Percentiles rank a stretch among this genome's conserved stretches.
Conservation (phyloP, 192 early-diverging fungal genomes). For the Gigaspora rosea region DNA sequence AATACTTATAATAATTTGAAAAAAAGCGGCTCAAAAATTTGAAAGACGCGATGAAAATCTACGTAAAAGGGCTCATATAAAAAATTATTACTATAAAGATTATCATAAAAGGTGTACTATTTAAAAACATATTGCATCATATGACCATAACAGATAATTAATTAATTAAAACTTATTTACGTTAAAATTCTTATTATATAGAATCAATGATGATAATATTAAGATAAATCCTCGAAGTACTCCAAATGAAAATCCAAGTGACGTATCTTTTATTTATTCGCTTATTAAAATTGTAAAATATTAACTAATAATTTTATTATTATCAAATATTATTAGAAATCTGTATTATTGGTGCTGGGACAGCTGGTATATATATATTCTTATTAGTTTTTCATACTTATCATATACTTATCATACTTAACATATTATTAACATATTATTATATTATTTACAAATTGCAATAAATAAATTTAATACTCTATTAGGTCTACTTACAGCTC, state of each 20-base stretch:
- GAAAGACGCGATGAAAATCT: no score
- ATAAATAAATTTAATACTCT: background rate
- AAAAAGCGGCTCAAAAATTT: no score
- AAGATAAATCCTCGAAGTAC: background rate
- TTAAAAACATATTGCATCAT: background rate
- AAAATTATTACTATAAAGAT: background rate
- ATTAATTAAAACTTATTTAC: background rate
- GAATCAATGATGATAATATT: background rate
- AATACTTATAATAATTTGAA: no score
- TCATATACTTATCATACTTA: background rate
- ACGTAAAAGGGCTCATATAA: no score
- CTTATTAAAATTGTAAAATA: background rate
- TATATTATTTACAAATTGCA: background rate
- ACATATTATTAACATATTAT: background rate
- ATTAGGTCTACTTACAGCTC: conserved; percentile 31
- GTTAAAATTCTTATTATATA: background rate
- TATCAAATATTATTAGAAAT: background rate
- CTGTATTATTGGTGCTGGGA: background rate
- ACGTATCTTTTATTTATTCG: background rate
- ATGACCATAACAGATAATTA: background rate
- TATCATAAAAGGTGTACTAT: background rate
- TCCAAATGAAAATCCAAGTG: background rate
- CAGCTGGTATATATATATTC: background rate
- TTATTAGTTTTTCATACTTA: background rate
- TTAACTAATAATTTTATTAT: no score